phyloP scores from a whole-genome alignment of 768 basidiomycete genomes.

The Phanerochaete carnosa region DNA sequence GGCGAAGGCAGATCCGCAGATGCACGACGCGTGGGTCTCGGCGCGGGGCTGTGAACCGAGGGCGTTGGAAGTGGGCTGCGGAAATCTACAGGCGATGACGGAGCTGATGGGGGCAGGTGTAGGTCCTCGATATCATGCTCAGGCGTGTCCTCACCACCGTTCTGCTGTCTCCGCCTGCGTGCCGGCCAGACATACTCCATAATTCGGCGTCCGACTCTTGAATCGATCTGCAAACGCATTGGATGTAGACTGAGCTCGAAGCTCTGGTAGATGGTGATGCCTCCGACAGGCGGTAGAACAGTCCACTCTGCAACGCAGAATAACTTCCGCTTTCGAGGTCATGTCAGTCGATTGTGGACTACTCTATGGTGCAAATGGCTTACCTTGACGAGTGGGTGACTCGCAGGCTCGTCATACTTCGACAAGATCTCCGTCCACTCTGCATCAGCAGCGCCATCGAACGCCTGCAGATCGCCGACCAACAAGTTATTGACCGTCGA shows the following conservation, averaged over 20 bases:
- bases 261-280: conserved; percentile 83
- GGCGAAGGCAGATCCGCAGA: conserved; percentile 23
- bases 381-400: conserved; percentile 72
- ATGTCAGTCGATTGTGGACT: not conserved
- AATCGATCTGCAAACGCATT: conserved; percentile 82
- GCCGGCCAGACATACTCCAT: conserved; percentile 88
- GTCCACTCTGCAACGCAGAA: conserved; percentile 81
- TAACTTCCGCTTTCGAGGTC: conserved; percentile 49
- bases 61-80: not conserved
- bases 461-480: conserved; percentile 76
- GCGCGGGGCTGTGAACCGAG: not conserved
- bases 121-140: conserved; percentile 18
- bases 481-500: conserved; percentile 76
- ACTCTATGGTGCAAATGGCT: conserved; percentile 3
- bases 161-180: conserved; percentile 38
- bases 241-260: conserved; percentile 85
- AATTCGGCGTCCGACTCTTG: conserved; percentile 72
- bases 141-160: not conserved
- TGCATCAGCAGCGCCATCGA: conserved; percentile 81
- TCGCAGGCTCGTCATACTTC: conserved; percentile 68
- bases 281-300: conserved; percentile 86
- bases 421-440: conserved; percentile 86
- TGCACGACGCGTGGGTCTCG: conserved; percentile 10
- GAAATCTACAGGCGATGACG: conserved; percentile 1
- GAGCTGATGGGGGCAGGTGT: conserved; percentile 12